Conservation (phyloP, 2,329 filamentous ascomycete species). For the Balansia obtecta region DNA sequence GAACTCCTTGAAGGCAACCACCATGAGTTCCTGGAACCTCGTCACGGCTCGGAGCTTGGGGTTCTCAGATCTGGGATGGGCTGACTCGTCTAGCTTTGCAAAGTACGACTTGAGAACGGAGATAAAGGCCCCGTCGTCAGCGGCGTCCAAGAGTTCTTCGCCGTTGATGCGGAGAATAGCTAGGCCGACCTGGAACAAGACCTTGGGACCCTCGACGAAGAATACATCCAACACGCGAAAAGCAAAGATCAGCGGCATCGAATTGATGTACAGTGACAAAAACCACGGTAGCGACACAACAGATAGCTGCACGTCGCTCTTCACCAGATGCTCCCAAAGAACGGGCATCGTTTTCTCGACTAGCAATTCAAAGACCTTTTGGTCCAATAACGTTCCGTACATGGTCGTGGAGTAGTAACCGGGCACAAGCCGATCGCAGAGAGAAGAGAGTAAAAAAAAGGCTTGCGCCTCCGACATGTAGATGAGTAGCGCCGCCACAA, state of each 20-base stretch:
- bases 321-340: slow-evolving; percentile 94
- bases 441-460: slow-evolving; percentile 81
- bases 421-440: slow-evolving; percentile 86
- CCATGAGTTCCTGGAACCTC: slow-evolving; percentile 95
- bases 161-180: slow-evolving; percentile 97
- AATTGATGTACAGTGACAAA: slow-evolving; percentile 95
- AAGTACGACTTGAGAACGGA: slow-evolving; percentile 94
- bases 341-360: slow-evolving; percentile 99
- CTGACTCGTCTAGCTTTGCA: slow-evolving; percentile 82
- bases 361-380: slow-evolving; percentile 92
- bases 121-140: slow-evolving; percentile 93
- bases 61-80: slow-evolving; percentile 90
- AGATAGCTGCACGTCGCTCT: slow-evolving; percentile 91
- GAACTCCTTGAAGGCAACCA: slow-evolving; percentile 97
- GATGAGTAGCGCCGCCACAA: slow-evolving; percentile 93
- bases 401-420: slow-evolving; percentile 98
- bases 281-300: slow-evolving; percentile 98
- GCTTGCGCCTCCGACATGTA: slow-evolving; percentile 96
- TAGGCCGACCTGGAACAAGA: slow-evolving; percentile 89
- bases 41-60: slow-evolving; percentile 89
- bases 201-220: slow-evolving; percentile 95
- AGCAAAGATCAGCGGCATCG: slow-evolving; percentile 95
- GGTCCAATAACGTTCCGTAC: slow-evolving; percentile 94
- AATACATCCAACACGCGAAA: slow-evolving; percentile 96
- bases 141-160: slow-evolving; percentile 83